phyloP scores from a whole-genome alignment of 345 rosid species.

The Pistacia atlantica region DNA sequence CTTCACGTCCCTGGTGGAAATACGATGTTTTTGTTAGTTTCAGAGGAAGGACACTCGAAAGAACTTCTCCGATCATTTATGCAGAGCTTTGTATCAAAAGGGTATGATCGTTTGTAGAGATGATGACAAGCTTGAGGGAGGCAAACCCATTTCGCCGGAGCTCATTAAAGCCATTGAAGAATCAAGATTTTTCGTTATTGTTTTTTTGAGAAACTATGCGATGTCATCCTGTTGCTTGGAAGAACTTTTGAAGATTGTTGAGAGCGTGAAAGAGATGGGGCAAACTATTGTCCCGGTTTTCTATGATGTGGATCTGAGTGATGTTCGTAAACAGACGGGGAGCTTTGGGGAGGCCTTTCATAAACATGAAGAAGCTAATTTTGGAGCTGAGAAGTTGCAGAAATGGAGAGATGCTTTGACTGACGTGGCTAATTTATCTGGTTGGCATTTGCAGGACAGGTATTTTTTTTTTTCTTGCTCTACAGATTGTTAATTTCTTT shows the following conservation, averaged over 20 bases:
- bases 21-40: slow-evolving; percentile 16
- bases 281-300: neutral
- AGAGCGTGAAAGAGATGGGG: slow-evolving; percentile 6
- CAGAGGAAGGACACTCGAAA: slow-evolving; percentile 11
- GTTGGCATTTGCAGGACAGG: no score
- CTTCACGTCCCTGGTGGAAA: slow-evolving; percentile 12
- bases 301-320: no score
- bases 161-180: neutral
- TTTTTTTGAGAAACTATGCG: no score
- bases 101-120: slow-evolving; percentile 1
- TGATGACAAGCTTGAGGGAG: neutral
- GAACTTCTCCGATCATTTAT: slow-evolving; percentile 8
- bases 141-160: neutral
- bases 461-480: no score
- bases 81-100: neutral
- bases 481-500: no score
- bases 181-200: no score
- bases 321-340: no score
- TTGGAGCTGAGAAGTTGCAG: no score
- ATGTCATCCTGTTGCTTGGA: slow-evolving; percentile 2
- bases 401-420: no score
- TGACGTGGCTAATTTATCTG: no score
- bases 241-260: slow-evolving; percentile 8
- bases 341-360: no score
- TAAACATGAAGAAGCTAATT: no score